Evolutionary conservation across 495 filamentous ascomycete genomes (phyloP).

Genomic region (Cenococcum geophilum): DNA sequence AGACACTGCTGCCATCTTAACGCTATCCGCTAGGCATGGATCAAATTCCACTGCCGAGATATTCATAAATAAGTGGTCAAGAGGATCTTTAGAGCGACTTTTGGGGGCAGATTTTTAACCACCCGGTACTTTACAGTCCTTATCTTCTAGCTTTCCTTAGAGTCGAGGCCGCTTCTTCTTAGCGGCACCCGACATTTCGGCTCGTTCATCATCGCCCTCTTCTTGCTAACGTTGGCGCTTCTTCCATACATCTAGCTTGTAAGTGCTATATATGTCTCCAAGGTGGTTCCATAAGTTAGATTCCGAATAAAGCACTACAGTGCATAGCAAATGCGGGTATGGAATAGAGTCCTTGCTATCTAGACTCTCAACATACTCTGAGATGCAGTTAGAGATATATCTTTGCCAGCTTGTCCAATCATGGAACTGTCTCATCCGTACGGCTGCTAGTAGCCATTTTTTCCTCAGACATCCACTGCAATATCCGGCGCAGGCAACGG

Average conservation of each 20-base stretch:
- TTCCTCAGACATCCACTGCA: constrained; percentile 16
- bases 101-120: neutral
- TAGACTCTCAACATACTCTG: constrained; percentile 18
- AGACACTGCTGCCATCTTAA: constrained; percentile 1
- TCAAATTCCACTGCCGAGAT: neutral
- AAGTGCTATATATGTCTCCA: constrained; percentile 22
- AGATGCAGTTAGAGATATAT: constrained; percentile 17
- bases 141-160: constrained; percentile 18
- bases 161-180: constrained; percentile 16
- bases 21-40: neutral
- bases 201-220: constrained; percentile 8
- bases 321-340: constrained; percentile 17
- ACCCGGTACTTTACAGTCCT: constrained; percentile 11
- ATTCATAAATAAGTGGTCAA: neutral
- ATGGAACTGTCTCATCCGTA: constrained; percentile 15
- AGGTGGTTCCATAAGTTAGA: constrained; percentile 20
- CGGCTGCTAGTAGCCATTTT: constrained; percentile 14
- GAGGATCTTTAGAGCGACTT: neutral
- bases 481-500: constrained; percentile 22
- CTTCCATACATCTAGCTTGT: constrained; percentile 16
- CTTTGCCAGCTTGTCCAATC: constrained; percentile 13
- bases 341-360: constrained; percentile 15
- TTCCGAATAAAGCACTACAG: constrained; percentile 20
- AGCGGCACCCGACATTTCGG: constrained; percentile 15
- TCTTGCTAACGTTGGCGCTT: constrained; percentile 19